phyloP scores from a whole-genome alignment of 306 rosid species.

The Erythrophleum fordii region DNA sequence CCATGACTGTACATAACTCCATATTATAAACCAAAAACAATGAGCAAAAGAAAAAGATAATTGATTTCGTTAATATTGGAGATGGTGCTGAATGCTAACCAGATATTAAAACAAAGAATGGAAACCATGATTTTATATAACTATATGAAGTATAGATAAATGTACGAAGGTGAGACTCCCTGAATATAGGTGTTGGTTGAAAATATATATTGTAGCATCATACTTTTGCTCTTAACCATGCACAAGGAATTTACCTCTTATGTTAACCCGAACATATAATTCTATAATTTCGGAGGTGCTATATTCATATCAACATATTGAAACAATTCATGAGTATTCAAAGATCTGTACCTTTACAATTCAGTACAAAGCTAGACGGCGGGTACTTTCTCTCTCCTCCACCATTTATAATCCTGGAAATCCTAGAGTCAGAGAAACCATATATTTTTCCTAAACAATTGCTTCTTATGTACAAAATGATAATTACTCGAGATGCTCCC shows the following conservation, averaged over 20 bases:
- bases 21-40: neutral
- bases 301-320: neutral
- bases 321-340: constrained; percentile 10
- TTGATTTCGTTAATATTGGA: neutral
- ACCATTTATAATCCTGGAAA: constrained; percentile 72
- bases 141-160: neutral
- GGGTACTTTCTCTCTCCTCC: constrained; percentile 85
- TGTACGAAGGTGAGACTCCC: neutral
- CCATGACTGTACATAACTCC: neutral
- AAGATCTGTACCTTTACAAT: constrained; percentile 67
- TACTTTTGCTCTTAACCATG: neutral
- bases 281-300: neutral
- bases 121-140: neutral
- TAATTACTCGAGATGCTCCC: constrained; percentile 73
- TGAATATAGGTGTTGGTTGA: constrained; percentile 8
- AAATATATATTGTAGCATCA: neutral
- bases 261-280: neutral
- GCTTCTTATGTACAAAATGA: constrained; percentile 12
- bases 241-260: constrained; percentile 20
- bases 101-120: constrained; percentile 1
- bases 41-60: neutral
- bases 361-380: constrained; percentile 63
- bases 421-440: constrained; percentile 34
- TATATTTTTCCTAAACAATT: constrained; percentile 1
- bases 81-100: neutral